These are phyloP conservation scores for Periconia sp. DNA, from an alignment of 2,329 filamentous ascomycete species.

Conservation along the genomic window DNA sequence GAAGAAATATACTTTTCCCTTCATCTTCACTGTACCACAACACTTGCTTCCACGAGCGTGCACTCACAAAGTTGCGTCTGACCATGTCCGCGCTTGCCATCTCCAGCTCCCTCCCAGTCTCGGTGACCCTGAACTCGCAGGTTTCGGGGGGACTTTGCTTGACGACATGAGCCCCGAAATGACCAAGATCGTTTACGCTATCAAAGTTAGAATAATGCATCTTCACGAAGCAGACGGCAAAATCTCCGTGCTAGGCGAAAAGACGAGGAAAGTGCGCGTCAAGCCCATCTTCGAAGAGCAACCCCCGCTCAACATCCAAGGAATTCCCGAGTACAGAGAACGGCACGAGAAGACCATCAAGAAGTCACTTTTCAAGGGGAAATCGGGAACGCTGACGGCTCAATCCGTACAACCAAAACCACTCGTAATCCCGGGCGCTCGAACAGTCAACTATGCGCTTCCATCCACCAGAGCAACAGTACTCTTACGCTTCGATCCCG, in stretches of 20 bases:
- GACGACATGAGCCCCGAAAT: slow-evolving; percentile 67
- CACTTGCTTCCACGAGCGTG: slow-evolving; percentile 63
- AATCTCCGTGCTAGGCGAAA: slow-evolving; percentile 51
- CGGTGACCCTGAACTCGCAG: slow-evolving; percentile 58
- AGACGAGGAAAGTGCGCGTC: slow-evolving; percentile 59
- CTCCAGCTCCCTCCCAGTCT: slow-evolving; percentile 62
- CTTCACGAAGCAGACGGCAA: slow-evolving; percentile 41
- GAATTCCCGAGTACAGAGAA: slow-evolving; percentile 54
- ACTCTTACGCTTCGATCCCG: slow-evolving; percentile 63
- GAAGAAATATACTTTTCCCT: slow-evolving; percentile 60
- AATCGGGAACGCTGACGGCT: slow-evolving; percentile 59
- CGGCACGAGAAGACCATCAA: slow-evolving; percentile 62
- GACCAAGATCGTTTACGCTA: slow-evolving; percentile 60
- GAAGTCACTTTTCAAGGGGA: slow-evolving; percentile 62
- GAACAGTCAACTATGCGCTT: slow-evolving; percentile 40
- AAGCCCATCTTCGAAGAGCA: slow-evolving; percentile 61
- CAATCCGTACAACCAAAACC: slow-evolving; percentile 61
- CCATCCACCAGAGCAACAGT: slow-evolving; percentile 59
- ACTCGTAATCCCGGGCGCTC: slow-evolving; percentile 51
- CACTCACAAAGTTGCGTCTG: slow-evolving; percentile 54
- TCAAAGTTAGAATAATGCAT: slow-evolving; percentile 53
- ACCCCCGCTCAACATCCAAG: slow-evolving; percentile 58
- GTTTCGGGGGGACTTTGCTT: slow-evolving; percentile 52
- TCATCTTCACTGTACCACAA: slow-evolving; percentile 64
- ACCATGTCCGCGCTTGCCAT: slow-evolving; percentile 58